Evolutionary conservation across 2,329 filamentous ascomycete genomes (phyloP).

Genomic region (Aspergillus proliferans): DNA sequence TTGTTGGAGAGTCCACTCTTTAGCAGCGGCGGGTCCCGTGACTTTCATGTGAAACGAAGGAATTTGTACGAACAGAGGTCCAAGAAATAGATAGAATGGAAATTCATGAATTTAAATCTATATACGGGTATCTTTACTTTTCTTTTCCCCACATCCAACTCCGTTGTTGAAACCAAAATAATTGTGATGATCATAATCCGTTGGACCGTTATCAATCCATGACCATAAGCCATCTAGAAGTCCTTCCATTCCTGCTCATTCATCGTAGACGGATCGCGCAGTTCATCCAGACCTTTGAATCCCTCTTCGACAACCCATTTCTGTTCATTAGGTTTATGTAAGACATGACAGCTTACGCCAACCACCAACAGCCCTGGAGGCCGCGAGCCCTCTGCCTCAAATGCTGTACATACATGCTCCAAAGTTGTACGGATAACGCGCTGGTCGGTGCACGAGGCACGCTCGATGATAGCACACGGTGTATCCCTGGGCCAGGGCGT

Average conservation of each 20-base stretch:
- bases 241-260: conserved; percentile 7
- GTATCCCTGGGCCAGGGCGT: conserved; percentile 64
- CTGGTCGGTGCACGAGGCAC: conserved; percentile 91
- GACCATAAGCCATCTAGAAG: conserved; percentile 3
- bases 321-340: conserved; percentile 55
- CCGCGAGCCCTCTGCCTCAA: conserved; percentile 81
- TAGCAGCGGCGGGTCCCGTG: conserved; percentile 1
- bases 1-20: background rate
- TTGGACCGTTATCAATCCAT: conserved; percentile 4
- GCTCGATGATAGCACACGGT: conserved; percentile 86
- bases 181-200: background rate
- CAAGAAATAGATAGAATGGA: background rate
- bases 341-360: conserved; percentile 72
- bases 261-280: conserved; percentile 24
- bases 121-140: conserved; percentile 10
- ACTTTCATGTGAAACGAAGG: conserved; percentile 1
- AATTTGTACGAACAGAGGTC: background rate
- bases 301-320: conserved; percentile 86
- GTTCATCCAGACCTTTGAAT: conserved; percentile 63
- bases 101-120: background rate
- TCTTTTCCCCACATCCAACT: conserved; percentile 1
- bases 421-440: conserved; percentile 84
- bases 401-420: conserved; percentile 68
- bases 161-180: background rate
- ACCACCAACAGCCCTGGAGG: conserved; percentile 86